A percentile compares a stretch with the other conserved stretches of the same genome.
Conservation (phyloP, 177 flowering plant species). For the Vitis hybrid region DNA sequence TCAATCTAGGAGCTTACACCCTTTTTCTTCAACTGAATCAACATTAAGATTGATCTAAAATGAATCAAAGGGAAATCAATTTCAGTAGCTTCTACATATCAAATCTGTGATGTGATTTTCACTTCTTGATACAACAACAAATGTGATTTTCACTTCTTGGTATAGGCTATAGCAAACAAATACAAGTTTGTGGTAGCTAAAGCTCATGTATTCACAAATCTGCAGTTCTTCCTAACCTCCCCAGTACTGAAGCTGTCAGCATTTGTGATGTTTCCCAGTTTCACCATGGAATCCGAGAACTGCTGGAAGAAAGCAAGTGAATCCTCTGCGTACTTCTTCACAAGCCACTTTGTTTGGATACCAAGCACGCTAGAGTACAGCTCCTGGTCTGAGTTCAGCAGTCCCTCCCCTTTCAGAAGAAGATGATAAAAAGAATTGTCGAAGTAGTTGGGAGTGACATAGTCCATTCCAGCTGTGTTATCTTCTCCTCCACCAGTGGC, state of each 20-base stretch:
- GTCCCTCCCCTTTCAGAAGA: conserved; percentile 70
- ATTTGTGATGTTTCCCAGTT: conserved; percentile 76
- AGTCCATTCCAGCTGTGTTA: conserved; percentile 70
- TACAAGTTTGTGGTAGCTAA: no score
- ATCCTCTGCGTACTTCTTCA: conserved; percentile 62
- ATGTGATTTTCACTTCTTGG: no score
- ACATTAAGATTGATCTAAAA: no score
- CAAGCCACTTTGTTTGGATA: conserved; percentile 56
- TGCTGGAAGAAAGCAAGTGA: conserved; percentile 74
- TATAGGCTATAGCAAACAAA: no score
- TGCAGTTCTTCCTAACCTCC: conserved; percentile 84
- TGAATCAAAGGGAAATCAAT: no score
- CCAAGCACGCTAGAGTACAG: conserved; percentile 67
- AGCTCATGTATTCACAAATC: conserved; percentile 71
- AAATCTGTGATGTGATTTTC: no score
- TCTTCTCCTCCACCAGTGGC: conserved; percentile 45
- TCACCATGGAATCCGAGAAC: conserved; percentile 90
- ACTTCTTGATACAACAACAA: no score
- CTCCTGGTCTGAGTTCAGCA: conserved; percentile 85
- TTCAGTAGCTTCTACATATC: no score
- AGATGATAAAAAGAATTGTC: conserved; percentile 79
- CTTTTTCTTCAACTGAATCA: no score
- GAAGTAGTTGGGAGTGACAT: conserved; percentile 64
- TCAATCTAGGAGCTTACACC: no score
- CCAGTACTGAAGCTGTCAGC: conserved; percentile 55